phyloP scores from a whole-genome alignment of 1,139 yeast species.

The Yamadazyma atmosphaerica region DNA sequence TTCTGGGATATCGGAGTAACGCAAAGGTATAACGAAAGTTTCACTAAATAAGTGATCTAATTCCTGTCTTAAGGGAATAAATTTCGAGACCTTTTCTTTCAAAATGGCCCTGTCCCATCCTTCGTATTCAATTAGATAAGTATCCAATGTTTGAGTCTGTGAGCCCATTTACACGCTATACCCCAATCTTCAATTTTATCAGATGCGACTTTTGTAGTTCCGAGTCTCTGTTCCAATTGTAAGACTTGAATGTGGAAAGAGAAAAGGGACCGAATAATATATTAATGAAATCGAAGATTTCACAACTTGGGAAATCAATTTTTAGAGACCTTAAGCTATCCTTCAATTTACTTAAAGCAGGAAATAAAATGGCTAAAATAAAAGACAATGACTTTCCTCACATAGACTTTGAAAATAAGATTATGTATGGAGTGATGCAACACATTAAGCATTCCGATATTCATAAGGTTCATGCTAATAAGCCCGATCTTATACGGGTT shows the following conservation, averaged over 20 bases:
- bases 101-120: neutral
- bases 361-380: constrained; percentile 12
- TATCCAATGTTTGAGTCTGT: neutral
- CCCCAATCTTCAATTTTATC: neutral
- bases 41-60: neutral
- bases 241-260: neutral
- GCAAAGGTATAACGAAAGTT: neutral
- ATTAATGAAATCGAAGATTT: neutral
- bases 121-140: neutral
- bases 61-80: neutral
- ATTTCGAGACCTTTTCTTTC: neutral
- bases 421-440: constrained; percentile 47
- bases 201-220: constrained; percentile 1
- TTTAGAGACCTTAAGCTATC: constrained; percentile 6
- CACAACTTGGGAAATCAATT: neutral
- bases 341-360: constrained; percentile 6
- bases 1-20: neutral
- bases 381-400: constrained; percentile 13
- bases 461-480: constrained; percentile 15
- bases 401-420: constrained; percentile 49
- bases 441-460: constrained; percentile 41
- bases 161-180: neutral
- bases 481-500: constrained; percentile 41
- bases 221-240: no score
- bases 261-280: neutral